phyloP scores from a whole-genome alignment of 768 basidiomycete species.

The Hemileccinum impolitum region DNA sequence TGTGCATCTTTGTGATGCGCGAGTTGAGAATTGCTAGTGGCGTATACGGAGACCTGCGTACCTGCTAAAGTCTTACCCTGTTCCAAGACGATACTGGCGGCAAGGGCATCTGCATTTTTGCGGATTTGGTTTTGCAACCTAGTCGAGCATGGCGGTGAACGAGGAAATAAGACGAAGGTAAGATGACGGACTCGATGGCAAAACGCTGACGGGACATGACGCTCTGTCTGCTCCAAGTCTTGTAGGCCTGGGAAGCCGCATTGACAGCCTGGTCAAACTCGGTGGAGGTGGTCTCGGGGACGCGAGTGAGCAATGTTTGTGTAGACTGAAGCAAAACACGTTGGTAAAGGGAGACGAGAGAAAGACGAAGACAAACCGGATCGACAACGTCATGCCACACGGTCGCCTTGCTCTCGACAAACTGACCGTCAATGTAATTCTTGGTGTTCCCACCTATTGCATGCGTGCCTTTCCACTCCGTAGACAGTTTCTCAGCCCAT shows the following conservation, averaged over 20 bases:
- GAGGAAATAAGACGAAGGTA: neutral
- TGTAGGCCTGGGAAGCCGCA: constrained; percentile 81
- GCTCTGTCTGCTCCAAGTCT: constrained; percentile 84
- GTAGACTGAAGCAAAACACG: constrained; percentile 57
- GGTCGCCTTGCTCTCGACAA: constrained; percentile 72
- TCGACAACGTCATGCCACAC: constrained; percentile 88
- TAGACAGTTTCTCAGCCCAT: constrained; percentile 66
- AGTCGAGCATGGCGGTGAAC: constrained; percentile 2
- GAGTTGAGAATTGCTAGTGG: neutral
- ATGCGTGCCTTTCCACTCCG: constrained; percentile 84
- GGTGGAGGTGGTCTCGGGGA: constrained; percentile 78
- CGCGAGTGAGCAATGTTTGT: constrained; percentile 83
- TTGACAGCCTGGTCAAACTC: constrained; percentile 85
- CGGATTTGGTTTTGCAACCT: constrained; percentile 89
- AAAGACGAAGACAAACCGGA: constrained; percentile 55
- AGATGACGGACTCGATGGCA: constrained; percentile 72
- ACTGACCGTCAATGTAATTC: constrained; percentile 90
- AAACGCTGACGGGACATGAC: constrained; percentile 85
- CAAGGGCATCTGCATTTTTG: constrained; percentile 81
- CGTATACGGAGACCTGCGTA: constrained; percentile 27
- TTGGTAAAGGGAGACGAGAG: neutral
- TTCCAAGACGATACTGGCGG: constrained; percentile 86
- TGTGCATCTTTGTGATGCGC: constrained; percentile 73
- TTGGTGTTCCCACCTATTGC: constrained; percentile 84
- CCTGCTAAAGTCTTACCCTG: constrained; percentile 93